Evolutionary conservation across 306 rosid genomes (phyloP).

Genomic region (Glycine tomentella): DNA sequence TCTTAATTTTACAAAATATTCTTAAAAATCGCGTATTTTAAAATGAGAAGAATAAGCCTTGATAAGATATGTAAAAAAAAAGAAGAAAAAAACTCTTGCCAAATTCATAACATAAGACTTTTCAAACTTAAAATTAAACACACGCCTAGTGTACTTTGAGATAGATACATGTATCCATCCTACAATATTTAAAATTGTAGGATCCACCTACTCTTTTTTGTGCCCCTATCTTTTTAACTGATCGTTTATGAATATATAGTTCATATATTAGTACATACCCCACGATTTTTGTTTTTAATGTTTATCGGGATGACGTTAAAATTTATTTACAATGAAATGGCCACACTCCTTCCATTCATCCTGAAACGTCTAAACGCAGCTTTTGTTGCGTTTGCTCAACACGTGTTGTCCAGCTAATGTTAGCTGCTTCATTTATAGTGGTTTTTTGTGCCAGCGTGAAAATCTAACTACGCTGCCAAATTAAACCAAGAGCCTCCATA

Average conservation of each 20-base stretch:
- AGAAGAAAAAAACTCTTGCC: background rate
- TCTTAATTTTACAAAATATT: background rate
- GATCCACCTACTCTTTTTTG: background rate
- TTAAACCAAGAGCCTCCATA: no score
- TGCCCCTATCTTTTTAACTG: background rate
- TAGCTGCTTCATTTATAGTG: background rate
- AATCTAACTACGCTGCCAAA: background rate
- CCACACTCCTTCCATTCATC: no score
- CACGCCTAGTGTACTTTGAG: background rate
- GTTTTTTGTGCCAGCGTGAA: background rate
- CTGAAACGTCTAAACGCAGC: background rate
- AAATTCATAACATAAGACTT: background rate
- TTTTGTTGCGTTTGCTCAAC: background rate
- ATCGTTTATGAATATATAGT: background rate
- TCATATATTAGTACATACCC: background rate
- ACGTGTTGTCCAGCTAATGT: background rate
- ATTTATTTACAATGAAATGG: background rate
- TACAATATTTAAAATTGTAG: background rate
- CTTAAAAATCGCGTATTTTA: background rate
- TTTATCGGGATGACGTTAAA: background rate
- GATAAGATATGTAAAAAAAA: background rate
- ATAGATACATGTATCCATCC: background rate
- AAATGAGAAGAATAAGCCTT: no score
- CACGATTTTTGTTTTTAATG: background rate
- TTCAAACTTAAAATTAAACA: background rate